Conservation (phyloP, 805 yeast genomes). For the Cyberlindnera subsufficiens region DNA sequence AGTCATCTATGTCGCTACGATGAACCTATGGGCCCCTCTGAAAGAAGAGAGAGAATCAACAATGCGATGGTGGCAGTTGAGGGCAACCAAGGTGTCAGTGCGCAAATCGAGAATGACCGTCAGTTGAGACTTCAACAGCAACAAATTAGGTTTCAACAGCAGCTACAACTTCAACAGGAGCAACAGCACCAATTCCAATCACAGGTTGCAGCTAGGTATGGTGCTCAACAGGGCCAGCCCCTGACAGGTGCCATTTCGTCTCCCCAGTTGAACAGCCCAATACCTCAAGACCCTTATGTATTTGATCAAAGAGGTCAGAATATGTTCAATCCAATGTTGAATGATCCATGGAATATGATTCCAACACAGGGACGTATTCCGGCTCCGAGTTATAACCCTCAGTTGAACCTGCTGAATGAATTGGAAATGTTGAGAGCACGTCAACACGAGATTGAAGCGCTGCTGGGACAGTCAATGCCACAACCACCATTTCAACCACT, state of each 20-base stretch:
- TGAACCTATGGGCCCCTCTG: conserved; percentile 9
- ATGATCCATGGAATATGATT: conserved; percentile 1
- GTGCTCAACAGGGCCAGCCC: conserved; percentile 6
- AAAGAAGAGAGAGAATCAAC: too few species aligned
- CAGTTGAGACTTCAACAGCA: conserved; percentile 10
- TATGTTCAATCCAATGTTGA: not conserved
- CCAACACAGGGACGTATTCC: not conserved
- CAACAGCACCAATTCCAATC: conserved; percentile 15
- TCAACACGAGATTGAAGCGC: conserved; percentile 9
- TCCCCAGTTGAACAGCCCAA: not conserved
- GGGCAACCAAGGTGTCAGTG: not conserved
- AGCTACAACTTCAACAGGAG: conserved; percentile 13
- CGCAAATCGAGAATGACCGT: conserved; percentile 2
- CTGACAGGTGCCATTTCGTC: conserved; percentile 9
- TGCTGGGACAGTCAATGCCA: conserved; percentile 1
- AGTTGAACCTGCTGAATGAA: conserved; percentile 11
- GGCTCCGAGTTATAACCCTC: conserved; percentile 9
- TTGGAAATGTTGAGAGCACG: conserved; percentile 10
- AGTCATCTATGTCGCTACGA: conserved; percentile 22
- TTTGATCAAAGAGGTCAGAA: not conserved
- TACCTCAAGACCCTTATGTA: not conserved
- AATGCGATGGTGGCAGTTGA: not conserved
- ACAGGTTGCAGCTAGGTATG: conserved; percentile 20
- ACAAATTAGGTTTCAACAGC: conserved; percentile 14
- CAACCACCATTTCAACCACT: not conserved